Base-by-base conservation (phyloP, 495 filamentous ascomycete genomes). In the Oleoguttula mirabilis region DNA sequence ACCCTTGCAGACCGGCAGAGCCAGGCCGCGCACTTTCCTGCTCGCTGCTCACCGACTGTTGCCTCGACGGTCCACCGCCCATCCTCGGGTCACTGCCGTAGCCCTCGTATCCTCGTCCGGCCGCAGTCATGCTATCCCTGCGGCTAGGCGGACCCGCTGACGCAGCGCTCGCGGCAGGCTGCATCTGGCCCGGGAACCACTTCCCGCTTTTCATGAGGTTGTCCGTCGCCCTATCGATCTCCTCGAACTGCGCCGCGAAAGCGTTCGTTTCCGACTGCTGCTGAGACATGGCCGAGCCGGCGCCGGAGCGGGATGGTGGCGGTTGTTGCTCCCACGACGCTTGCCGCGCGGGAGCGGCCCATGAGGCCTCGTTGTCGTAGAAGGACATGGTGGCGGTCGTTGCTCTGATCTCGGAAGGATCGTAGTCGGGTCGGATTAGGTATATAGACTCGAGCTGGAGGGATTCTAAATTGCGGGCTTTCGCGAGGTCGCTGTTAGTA, bases 161-260 rank as follows among this genome's bases (percentile, higher is more conserved):
- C 49, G 75, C 70, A 21, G 28, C 16, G 25, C 48, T 44, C 8
- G 36, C 32, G 11, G 24, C 20, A 7, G 19, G 12, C 11, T 25
- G 41, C 47, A 62, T 59, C 57, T 67, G 70, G 66, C 84, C 88
- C 58, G 68, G 72, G 67, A 87, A 94, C 66, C 88, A 77, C 69
- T 95, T 95, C 21, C 88, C 87, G 62, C 84, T 94, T 71, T 94
- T 94, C 54, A 83, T 71, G 39, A 98, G 74, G 61, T 98, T 98
- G 56, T 98, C 90, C 56, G 88, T 71, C 50, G 90, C 90, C 51
- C 90, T 80, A 40, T 96, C 88, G 56, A 98, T 83, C 80, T 98
- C 90, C 70, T 95, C 88, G 61, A 94, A 75, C 65, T 96, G 88
- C 51, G 82, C 77, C 44, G 74, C 68, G 60, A 96, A 96, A 38